Base-by-base conservation (phyloP, 2,329 filamentous ascomycete genomes). In the Aspergillus ochraceus region DNA sequence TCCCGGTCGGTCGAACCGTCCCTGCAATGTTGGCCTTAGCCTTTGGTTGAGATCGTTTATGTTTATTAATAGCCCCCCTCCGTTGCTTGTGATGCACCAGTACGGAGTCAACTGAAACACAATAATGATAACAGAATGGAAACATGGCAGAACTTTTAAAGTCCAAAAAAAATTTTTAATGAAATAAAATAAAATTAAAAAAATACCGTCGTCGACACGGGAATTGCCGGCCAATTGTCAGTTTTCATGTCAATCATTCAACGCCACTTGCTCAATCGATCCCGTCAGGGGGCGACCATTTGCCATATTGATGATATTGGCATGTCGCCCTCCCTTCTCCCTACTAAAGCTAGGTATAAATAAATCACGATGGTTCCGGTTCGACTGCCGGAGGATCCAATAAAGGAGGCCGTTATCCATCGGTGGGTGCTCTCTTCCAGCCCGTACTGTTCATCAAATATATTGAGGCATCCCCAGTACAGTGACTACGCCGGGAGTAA, bases 1-100 rank as follows among this genome's bases (percentile, higher is more conserved):
- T 50, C 17, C 57, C 60, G 49, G 57, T 49, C 47, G 60, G 60
- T 54, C 36, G 36, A 59, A 61, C 56, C 56, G 53, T 61, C 52
- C 59, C 49, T 59, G 26, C 26, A 29, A 29, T 29, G 26, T 3
- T 29, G 26, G 26, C 46, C 26, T 55, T 24, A 29, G 26, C 19
- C 29, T 49, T 11, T 32, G 10, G 36, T 36, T 49, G 26, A 53
- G 51, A 39, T 12, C 39, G 14, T 29, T n/a, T 47, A 19, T 8
- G 19, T 54, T 42, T 54, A 20, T 46, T 42, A n/a, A 24, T 54
- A 39, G 36, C 22, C 29, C 45, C 32, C 14, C 32, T 36, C 32
- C 36, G 45, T 47, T 47, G 45, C 45, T 47, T 20, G 45, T 47
- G 45, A 47, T 47, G 19, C 20, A 46, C 42, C 42, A 19, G 20